These are phyloP conservation scores for Osmozyma mogii DNA, from an alignment of 805 yeast species.

Conservation along the genomic window DNA sequence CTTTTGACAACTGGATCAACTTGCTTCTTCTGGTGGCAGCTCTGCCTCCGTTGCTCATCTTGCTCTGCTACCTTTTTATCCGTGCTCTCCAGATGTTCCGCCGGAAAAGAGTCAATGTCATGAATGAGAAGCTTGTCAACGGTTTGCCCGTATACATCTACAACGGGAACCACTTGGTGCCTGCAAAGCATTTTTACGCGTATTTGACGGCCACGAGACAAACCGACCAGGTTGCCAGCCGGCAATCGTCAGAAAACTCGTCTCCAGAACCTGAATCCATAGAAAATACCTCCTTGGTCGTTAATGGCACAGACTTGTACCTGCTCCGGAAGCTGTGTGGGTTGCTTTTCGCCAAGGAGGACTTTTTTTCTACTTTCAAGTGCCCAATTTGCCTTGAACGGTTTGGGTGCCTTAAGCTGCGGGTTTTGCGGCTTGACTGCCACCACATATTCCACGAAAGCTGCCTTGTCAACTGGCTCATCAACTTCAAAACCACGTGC, in stretches of 20 bases:
- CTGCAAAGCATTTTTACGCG: conserved; percentile 15
- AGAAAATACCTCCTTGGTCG: conserved; percentile 1
- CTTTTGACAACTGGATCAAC: conserved; percentile 31
- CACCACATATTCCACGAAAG: conserved; percentile 53
- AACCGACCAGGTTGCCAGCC: conserved; percentile 4
- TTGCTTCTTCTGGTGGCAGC: conserved; percentile 33
- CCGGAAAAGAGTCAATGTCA: conserved; percentile 17
- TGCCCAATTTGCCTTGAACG: conserved; percentile 56
- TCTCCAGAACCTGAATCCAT: no score
- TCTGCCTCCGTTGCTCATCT: conserved; percentile 34
- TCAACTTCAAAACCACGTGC: conserved; percentile 44
- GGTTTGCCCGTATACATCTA: conserved; percentile 32
- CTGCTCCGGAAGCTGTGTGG: conserved; percentile 3
- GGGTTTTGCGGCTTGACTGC: conserved; percentile 48
- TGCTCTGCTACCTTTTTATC: conserved; percentile 25
- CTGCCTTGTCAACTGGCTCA: conserved; percentile 55
- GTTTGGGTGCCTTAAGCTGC: conserved; percentile 38
- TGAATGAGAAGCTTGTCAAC: conserved; percentile 26
- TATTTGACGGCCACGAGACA: conserved; percentile 28
- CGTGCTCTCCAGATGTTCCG: conserved; percentile 22
- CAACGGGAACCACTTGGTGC: conserved; percentile 27
- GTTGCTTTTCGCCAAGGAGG: conserved; percentile 5
- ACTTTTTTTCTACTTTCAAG: conserved; percentile 30
- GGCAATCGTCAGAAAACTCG: no score
- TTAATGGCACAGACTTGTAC: conserved; percentile 7